Evolutionary conservation across 192 early-diverging fungal genomes (phyloP).

Genomic region (Entomortierella beljakovae): DNA sequence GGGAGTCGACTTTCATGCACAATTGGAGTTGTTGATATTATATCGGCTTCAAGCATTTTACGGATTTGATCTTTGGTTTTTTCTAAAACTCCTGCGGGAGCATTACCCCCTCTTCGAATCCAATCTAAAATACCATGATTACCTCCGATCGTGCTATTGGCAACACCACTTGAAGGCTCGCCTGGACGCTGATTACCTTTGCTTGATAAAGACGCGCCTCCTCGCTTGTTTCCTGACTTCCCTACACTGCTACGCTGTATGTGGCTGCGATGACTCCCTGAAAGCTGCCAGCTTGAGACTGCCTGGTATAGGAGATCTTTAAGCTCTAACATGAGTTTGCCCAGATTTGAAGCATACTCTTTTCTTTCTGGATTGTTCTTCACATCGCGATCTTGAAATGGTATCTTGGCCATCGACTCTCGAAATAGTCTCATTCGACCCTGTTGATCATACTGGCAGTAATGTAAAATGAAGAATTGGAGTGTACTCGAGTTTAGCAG

Average conservation of each 20-base stretch:
- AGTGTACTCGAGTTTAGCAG: slow-evolving; percentile 63
- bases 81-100: slow-evolving; percentile 19
- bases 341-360: slow-evolving; percentile 21
- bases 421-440: slow-evolving; percentile 67
- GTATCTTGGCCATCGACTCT: slow-evolving; percentile 70
- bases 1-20: background rate
- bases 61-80: slow-evolving; percentile 23
- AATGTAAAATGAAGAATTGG: slow-evolving; percentile 58
- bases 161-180: background rate
- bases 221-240: background rate
- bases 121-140: slow-evolving; percentile 39
- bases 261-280: background rate
- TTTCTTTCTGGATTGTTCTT: slow-evolving; percentile 13
- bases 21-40: background rate
- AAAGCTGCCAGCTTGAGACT: slow-evolving; percentile 19
- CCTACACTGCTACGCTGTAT: background rate
- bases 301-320: slow-evolving; percentile 22
- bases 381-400: slow-evolving; percentile 51
- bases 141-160: background rate
- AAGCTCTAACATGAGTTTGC: slow-evolving; percentile 28
- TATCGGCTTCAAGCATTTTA: slow-evolving; percentile 13
- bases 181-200: background rate
- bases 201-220: background rate
- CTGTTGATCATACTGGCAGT: slow-evolving; percentile 68
- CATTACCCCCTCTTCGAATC: slow-evolving; percentile 39